Evolutionary conservation across 176 grass and related monocot species (phyloP), one percentile per base, ranked within the genome.

Genomic region (Phyllostachys edulis): DNA sequence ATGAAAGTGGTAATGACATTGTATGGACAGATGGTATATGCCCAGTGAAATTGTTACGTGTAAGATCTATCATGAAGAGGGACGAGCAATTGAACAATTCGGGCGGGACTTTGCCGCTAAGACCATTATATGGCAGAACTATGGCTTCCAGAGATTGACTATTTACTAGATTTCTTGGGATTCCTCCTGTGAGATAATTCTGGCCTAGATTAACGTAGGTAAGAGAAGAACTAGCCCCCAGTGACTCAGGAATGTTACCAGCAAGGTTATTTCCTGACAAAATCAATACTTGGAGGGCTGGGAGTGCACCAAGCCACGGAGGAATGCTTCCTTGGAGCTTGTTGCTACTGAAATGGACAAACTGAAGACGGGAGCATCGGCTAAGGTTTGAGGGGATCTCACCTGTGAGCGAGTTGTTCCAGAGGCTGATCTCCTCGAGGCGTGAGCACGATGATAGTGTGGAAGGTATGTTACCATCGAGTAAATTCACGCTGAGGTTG

Each of bases 331-430:
- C 80, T 2, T 88, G 84, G 13, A 91, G 77, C 37, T 77, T 57
- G 75, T 91, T 91, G 76, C 87, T 85, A 24, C 87, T 85, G 75
- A 91, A 81, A 42, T 85, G 84, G 85, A 91, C 75, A 5, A 91
- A 74, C 23, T 85, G 85, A n/a, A 91, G 89, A 4, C 61, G 62
- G 69, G 89, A 69, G 69, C 87, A 81, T 38, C 81, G 84, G 18
- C 85, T 63, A n/a, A 91, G 50, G 24, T 69, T 69, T 9, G 75
- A 9, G 20, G 89, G 89, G 47, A 90, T 83, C 3, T n/a, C 5
- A 7, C 84, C 84, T 3, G 79, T 63, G 80, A 90, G 81, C 54
- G 54, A 84, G 84, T 90, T 90, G 57, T 77, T 82, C 26, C 88
- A 85, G 46, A 91, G 90, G 75, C 85, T 77, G 20, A 91, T 23